Evolutionary conservation across 2,329 filamentous ascomycete species (phyloP).

Genomic region (Ambrosiella cleistominuta): DNA sequence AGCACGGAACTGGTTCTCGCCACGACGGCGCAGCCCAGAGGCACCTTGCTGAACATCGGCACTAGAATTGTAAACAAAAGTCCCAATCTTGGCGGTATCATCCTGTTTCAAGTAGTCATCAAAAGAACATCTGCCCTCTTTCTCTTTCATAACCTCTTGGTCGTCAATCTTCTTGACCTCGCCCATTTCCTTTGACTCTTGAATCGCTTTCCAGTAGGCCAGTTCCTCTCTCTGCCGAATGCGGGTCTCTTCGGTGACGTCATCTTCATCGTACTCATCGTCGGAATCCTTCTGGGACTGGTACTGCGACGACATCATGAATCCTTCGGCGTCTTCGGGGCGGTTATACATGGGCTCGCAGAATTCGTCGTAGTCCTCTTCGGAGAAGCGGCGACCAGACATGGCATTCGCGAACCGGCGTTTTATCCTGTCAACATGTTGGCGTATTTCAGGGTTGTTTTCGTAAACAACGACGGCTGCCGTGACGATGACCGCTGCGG

Average conservation of each 20-base stretch:
- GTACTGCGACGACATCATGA: slow-evolving; percentile 34
- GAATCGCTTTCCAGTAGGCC: slow-evolving; percentile 46
- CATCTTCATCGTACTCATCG: slow-evolving; percentile 22
- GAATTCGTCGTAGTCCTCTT: slow-evolving; percentile 25
- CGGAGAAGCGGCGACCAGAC: slow-evolving; percentile 25
- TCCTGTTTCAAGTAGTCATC: slow-evolving; percentile 42
- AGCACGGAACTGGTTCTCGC: slow-evolving; percentile 19
- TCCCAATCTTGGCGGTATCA: slow-evolving; percentile 29
- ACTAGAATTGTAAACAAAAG: slow-evolving; percentile 41
- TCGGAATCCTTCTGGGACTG: slow-evolving; percentile 20
- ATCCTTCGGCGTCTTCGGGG: slow-evolving; percentile 48
- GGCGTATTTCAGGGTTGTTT: slow-evolving; percentile 39
- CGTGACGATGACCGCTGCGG: slow-evolving; percentile 38
- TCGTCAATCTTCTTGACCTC: slow-evolving; percentile 12
- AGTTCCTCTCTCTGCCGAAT: slow-evolving; percentile 46
- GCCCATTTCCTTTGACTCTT: slow-evolving; percentile 29
- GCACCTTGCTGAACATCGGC: slow-evolving; percentile 27
- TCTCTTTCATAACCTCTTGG: slow-evolving; percentile 14
- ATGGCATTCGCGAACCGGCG: slow-evolving; percentile 43
- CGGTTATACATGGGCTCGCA: slow-evolving; percentile 43
- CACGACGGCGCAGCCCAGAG: slow-evolving; percentile 27
- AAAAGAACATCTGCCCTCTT: slow-evolving; percentile 22
- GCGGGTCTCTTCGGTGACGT: slow-evolving; percentile 44
- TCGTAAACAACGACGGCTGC: slow-evolving; percentile 45
- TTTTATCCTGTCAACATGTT: slow-evolving; percentile 42